These are phyloP conservation scores for Ogataea sp. DNA, from an alignment of 805 yeast species.

Conservation along the genomic window DNA sequence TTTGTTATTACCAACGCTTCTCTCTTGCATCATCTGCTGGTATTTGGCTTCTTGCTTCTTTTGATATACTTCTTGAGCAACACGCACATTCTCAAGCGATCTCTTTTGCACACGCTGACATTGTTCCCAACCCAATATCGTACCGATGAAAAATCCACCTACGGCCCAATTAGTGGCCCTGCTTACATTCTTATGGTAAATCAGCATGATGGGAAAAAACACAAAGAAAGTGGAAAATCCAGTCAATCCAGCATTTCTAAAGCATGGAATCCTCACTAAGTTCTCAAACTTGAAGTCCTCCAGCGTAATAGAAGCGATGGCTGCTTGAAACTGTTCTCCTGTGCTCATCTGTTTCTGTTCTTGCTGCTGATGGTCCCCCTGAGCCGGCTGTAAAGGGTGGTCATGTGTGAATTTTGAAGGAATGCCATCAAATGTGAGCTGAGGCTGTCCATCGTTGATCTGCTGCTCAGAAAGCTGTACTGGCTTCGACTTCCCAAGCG, in stretches of 20 bases:
- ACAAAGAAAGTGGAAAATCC: conserved; percentile 72
- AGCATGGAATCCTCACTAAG: conserved; percentile 61
- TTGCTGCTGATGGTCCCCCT: background rate
- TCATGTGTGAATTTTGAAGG: conserved; percentile 37
- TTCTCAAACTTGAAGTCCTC: conserved; percentile 46
- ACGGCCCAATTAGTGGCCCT: conserved; percentile 76
- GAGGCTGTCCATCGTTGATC: conserved; percentile 1
- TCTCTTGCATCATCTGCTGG: background rate
- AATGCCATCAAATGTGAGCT: conserved; percentile 38
- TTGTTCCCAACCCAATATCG: conserved; percentile 87
- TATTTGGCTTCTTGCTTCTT: conserved; percentile 23
- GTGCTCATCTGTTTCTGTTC: background rate
- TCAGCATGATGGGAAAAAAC: conserved; percentile 55
- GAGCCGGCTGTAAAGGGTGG: background rate
- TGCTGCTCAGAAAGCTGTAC: background rate
- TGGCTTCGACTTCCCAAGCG: conserved; percentile 4
- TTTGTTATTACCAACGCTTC: background rate
- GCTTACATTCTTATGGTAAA: conserved; percentile 53
- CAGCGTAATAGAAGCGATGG: conserved; percentile 8
- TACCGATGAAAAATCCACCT: conserved; percentile 72
- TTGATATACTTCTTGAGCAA: conserved; percentile 47
- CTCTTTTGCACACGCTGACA: conserved; percentile 67
- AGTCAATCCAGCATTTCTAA: conserved; percentile 69
- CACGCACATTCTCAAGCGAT: conserved; percentile 56
- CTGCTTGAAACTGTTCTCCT: conserved; percentile 1